Base-by-base conservation (phyloP, 306 rosid species). In the Acacia melanoxylon region DNA sequence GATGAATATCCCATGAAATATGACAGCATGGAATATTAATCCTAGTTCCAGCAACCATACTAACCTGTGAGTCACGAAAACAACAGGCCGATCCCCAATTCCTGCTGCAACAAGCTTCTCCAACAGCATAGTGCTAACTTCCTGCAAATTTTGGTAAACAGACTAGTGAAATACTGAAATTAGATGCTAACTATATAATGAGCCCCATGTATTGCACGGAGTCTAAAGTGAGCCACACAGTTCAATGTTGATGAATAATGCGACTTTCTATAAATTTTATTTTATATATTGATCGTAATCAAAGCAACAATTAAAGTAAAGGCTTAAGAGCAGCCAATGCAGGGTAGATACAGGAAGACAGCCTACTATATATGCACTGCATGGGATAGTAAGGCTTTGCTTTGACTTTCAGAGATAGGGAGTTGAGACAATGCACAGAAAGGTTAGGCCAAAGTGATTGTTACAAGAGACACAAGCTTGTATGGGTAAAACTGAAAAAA, bases 31-130 rank as follows among this genome's bases (percentile, higher is more conserved):
- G 33, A 54, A 74, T 48, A 56, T 62, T 6, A 74, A 29, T 66
- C 19, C 49, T 7, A 22, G 33, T 12, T 24, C 22, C 51, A 24
- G 56, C 11, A 74, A 70, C 54, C 68, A 75, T 65, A 85, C 91
- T 72, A 46, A 95, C 98, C 98, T 92, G 84, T 95, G 99, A 87
- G 97, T 86, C 73, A 95, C 96, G 79, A 95, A 95, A 70, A 95
- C 93, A 79, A 93, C 94, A 48, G 98, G 99, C 70, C 93, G 91
- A 79, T 93, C 83, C 81, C 99, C 98, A 86, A 93, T 91, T 58
- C 99, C 98, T 52, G 97, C 99, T 72, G 92, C 93, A 71, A 92
- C 87, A 86, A 95, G 98, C 87, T 93, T 95, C 82, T 89, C 93
- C 86, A 95, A 86, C 74, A 95, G 85, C 98, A 95, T 90, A 74